Conservation (phyloP, 2,329 filamentous ascomycete species). For the Purpureocillium lavendulum region DNA sequence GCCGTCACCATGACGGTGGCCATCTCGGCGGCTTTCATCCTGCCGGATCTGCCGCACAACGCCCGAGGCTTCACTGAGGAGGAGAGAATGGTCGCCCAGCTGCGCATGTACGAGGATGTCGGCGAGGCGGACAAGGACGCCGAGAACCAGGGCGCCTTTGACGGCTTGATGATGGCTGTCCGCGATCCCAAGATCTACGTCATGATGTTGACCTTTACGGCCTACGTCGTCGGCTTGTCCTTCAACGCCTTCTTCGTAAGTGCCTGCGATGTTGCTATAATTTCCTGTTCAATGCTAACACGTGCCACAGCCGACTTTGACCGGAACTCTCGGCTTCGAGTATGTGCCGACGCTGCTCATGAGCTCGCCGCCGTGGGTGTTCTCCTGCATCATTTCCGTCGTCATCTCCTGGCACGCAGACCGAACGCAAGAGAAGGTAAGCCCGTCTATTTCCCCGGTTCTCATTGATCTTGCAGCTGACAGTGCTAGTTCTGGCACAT, state of each 20-base stretch:
- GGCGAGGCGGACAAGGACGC: conserved; percentile 46
- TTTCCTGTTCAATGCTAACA: conserved; percentile 3
- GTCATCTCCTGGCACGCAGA: conserved; percentile 48
- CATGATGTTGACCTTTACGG: conserved; percentile 54
- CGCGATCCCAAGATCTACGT: conserved; percentile 55
- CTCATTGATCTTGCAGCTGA: neutral
- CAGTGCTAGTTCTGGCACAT: conserved; percentile 47
- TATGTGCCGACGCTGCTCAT: conserved; percentile 46
- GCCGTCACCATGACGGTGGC: conserved; percentile 40
- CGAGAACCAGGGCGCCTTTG: conserved; percentile 38
- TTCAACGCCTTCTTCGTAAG: conserved; percentile 51
- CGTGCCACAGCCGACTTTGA: conserved; percentile 34
- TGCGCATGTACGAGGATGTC: conserved; percentile 49
- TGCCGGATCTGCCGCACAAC: conserved; percentile 48
- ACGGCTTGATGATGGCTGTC: conserved; percentile 48
- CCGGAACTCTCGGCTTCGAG: conserved; percentile 41
- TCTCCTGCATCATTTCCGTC: conserved; percentile 48
- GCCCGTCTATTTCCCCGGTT: conserved; percentile 4
- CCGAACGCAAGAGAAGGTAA: conserved; percentile 41
- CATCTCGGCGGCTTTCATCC: conserved; percentile 35
- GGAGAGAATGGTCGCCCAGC: conserved; percentile 45
- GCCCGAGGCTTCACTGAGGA: conserved; percentile 50
- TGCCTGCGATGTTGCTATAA: conserved; percentile 1
- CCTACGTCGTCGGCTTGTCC: conserved; percentile 49
- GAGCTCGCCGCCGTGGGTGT: conserved; percentile 50